Conservation (phyloP, 805 yeast genomes). For the Nakazawaea populi region DNA sequence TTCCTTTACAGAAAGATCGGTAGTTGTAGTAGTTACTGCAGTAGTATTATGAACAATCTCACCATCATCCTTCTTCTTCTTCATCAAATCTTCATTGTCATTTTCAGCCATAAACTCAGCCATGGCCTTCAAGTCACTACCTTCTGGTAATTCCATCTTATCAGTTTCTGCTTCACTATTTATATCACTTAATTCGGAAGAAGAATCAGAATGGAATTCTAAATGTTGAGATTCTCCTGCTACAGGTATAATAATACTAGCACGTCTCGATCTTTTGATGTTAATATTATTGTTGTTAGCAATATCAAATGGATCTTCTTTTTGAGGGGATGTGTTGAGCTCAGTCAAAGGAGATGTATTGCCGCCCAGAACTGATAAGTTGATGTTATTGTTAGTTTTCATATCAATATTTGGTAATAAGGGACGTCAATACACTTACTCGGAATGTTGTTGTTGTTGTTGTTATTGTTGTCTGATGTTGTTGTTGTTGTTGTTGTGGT, state of each 20-base stretch:
- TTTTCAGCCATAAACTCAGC: conserved; percentile 33
- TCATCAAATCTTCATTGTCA: conserved; percentile 14
- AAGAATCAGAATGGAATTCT: conserved; percentile 19
- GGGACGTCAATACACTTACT: no score
- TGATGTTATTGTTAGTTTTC: no score
- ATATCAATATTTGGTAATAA: no score
- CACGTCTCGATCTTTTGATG: neutral
- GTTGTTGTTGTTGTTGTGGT: neutral
- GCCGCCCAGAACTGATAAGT: neutral
- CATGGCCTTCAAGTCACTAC: conserved; percentile 40
- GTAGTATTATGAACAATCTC: neutral
- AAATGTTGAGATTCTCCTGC: neutral
- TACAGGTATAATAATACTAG: neutral
- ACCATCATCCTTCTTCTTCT: conserved; percentile 1
- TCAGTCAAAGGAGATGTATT: conserved; percentile 31
- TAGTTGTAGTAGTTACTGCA: neutral
- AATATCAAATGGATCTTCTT: conserved; percentile 4
- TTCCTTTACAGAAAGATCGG: neutral
- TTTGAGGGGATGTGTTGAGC: conserved; percentile 34
- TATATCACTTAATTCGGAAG: conserved; percentile 49
- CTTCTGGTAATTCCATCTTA: conserved; percentile 64
- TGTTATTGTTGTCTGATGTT: neutral
- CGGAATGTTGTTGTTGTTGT: no score
- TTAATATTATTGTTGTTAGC: neutral
- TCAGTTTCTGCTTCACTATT: conserved; percentile 88